Base-by-base conservation (phyloP, 164 flowering plant genomes). In the Tetracentron sinense region DNA sequence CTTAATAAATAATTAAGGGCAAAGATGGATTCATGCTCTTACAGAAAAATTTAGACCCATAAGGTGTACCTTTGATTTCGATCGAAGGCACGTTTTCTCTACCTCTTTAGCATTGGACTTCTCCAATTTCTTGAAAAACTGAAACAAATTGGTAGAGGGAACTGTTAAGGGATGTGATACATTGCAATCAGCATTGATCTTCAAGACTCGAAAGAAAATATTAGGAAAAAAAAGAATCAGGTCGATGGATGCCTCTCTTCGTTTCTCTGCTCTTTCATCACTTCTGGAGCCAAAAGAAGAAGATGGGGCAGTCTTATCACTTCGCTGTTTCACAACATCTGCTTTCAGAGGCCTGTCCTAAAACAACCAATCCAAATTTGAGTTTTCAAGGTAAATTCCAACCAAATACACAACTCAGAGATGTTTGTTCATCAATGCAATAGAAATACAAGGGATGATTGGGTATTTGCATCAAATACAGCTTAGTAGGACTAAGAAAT, bases 61-160 rank as follows among this genome's bases (percentile, higher is more conserved):
- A 29, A 56, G 57, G 21, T 22, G 25, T 75, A 86, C 96, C 88
- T 79, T 82, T 62, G 75, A 60, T 71, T 82, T 85, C 65, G 85
- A 68, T 58, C 46, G 77, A 50, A 69, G 71, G 15, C 31, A 72
- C 21, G 65, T 56, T 46, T 61, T 77, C 68, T 74, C 85, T 25
- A 67, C 72, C 44, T 75, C 81, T 69, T 68, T 77, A 22, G 78
- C 74, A 58, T 60, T 76, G 19, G 84, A 68, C 63, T 83, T 82
- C 59, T 58, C 83, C 62, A 67, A 11, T 51, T 81, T 85, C 74
- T 74, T 78, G 42, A 46, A 10, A 31, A 63, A 42, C 69, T 66
- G 60, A 21, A 67, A 62, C n/a, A 59, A 54, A 16, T 20, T 19
- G 35, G 10, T 22, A 5, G 5, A 38, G 10, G 26, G 22, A 8